These are phyloP conservation scores for Starmera caribaea DNA, from an alignment of 805 yeast species.

Conservation along the genomic window DNA sequence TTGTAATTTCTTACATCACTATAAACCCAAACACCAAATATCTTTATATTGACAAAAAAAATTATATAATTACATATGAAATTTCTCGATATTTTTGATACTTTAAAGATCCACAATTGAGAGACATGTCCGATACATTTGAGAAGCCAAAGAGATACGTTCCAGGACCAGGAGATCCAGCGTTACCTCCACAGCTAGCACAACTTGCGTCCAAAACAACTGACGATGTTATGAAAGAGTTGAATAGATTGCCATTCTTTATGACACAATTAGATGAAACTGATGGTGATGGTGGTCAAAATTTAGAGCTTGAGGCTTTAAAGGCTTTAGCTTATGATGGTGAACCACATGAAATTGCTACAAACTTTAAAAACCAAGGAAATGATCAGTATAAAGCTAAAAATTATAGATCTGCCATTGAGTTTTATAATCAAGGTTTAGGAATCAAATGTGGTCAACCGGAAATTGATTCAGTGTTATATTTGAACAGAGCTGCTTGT, in stretches of 20 bases:
- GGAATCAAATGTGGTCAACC: conserved; percentile 54
- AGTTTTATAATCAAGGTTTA: conserved; percentile 71
- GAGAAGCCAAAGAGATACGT: conserved; percentile 29
- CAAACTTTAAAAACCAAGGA: conserved; percentile 86
- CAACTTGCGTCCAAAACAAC: conserved; percentile 51
- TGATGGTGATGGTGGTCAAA: conserved; percentile 71
- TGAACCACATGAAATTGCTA: conserved; percentile 85
- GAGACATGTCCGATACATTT: conserved; percentile 2
- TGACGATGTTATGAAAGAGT: conserved; percentile 67
- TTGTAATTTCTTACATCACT: too few species aligned
- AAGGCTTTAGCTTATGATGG: conserved; percentile 92
- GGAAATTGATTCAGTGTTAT: conserved; percentile 51
- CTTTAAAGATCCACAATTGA: neutral
- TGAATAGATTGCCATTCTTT: conserved; percentile 84
- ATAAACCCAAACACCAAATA: too few species aligned
- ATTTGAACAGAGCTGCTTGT: conserved; percentile 83
- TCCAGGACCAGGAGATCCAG: conserved; percentile 54
- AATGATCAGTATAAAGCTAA: conserved; percentile 73
- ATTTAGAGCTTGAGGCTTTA: conserved; percentile 73
- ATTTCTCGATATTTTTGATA: too few species aligned
- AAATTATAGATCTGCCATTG: conserved; percentile 67
- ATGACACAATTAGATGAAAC: conserved; percentile 80
- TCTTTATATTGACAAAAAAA: too few species aligned
- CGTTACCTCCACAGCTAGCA: conserved; percentile 73
- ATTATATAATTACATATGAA: too few species aligned